Conservation (phyloP, 2,329 filamentous ascomycete genomes). For the Fulvia fulva region DNA sequence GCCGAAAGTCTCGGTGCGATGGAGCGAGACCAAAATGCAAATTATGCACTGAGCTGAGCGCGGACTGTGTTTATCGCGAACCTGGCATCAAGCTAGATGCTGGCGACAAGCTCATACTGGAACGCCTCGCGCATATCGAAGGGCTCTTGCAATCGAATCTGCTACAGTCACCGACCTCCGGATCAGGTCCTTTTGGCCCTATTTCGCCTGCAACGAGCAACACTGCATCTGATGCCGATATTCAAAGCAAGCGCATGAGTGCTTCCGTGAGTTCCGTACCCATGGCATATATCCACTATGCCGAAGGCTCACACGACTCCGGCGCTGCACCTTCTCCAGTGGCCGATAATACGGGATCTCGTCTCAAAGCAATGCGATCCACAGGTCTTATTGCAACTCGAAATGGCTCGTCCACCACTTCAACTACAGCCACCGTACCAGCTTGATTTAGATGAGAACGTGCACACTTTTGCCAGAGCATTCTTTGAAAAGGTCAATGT, state of each 20-base stretch:
- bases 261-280: constrained; percentile 38
- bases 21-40: constrained; percentile 70
- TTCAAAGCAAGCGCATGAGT: constrained; percentile 34
- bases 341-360: constrained; percentile 74
- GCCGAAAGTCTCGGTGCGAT: constrained; percentile 33
- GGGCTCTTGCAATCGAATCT: constrained; percentile 70
- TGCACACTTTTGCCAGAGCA: constrained; percentile 64
- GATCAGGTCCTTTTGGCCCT: constrained; percentile 13
- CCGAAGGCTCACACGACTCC: constrained; percentile 80
- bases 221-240: constrained; percentile 37
- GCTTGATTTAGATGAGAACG: constrained; percentile 21
- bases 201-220: constrained; percentile 48
- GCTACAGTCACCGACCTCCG: constrained; percentile 29
- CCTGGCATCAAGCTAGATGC: constrained; percentile 83
- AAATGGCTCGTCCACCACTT: constrained; percentile 75
- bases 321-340: constrained; percentile 72
- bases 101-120: constrained; percentile 79
- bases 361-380: constrained; percentile 75
- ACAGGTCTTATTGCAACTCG: constrained; percentile 74
- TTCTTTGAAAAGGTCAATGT: constrained; percentile 79
- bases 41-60: constrained; percentile 75
- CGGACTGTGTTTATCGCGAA: constrained; percentile 79
- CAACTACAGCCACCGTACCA: constrained; percentile 52
- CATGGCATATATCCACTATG: constrained; percentile 72
- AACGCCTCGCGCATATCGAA: constrained; percentile 73